A percentile compares a stretch with the other conserved stretches of the same genome.
Evolutionary conservation across 257 asterid genomes (phyloP).

Genomic region (Coffea canephora): DNA sequence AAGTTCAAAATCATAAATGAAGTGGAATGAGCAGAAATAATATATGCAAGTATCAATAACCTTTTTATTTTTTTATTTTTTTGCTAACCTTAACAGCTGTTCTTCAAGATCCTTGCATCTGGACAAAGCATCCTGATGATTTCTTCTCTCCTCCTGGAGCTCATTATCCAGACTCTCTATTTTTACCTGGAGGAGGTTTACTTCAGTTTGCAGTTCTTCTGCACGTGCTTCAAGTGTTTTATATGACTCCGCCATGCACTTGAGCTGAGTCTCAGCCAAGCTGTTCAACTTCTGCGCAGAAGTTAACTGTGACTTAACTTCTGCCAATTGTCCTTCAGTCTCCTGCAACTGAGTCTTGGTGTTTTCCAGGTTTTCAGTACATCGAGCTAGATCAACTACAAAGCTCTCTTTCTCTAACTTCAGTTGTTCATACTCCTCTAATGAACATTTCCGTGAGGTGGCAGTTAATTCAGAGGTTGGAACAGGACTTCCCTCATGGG

Average conservation of each 20-base stretch:
- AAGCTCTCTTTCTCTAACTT: conserved; percentile 71
- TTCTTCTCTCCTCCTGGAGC: conserved; percentile 66
- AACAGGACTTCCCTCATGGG: conserved; percentile 69
- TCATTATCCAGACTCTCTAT: conserved; percentile 55
- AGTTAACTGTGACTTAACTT: conserved; percentile 71
- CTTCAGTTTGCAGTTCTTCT: conserved; percentile 67
- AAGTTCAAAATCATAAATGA: neutral
- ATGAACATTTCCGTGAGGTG: conserved; percentile 68
- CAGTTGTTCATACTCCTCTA: conserved; percentile 82
- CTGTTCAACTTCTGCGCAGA: conserved; percentile 75
- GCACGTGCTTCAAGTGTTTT: conserved; percentile 74
- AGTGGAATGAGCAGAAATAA: neutral
- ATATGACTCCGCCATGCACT: conserved; percentile 97
- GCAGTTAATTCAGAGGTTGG: conserved; percentile 72
- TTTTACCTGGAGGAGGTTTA: conserved; percentile 56
- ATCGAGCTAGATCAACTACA: conserved; percentile 56
- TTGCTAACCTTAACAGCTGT: conserved; percentile 60
- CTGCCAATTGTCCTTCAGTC: conserved; percentile 71
- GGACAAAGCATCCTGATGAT: conserved; percentile 50
- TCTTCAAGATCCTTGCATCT: conserved; percentile 75
- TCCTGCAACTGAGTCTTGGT: conserved; percentile 62
- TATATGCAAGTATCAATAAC: neutral
- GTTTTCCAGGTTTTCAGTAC: conserved; percentile 54
- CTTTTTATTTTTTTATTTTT: neutral
- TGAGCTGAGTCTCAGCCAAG: conserved; percentile 94